A percentile compares a stretch with the other conserved stretches of the same genome.
Conservation (phyloP, 495 filamentous ascomycete genomes). For the Penicillium soppii region DNA sequence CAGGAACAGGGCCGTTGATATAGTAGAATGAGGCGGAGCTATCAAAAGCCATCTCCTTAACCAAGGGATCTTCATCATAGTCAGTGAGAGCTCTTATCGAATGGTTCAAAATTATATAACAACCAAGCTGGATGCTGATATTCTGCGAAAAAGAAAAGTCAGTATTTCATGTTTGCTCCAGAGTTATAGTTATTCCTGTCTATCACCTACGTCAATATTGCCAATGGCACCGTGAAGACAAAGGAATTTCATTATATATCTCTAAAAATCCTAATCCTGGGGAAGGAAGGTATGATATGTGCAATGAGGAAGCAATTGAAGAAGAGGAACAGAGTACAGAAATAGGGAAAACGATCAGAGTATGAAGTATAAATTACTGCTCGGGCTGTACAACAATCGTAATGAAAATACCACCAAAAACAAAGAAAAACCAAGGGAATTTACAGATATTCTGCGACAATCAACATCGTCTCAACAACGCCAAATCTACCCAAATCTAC, state of each 20-base stretch:
- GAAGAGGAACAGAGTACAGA: not conserved
- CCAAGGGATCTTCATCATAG: constrained; percentile 33
- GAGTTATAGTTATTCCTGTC: not conserved
- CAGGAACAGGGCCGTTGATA: constrained; percentile 44
- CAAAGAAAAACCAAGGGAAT: not conserved
- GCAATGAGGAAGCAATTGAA: not conserved
- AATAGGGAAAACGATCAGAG: not conserved
- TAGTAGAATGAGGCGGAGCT: constrained; percentile 45
- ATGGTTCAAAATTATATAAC: not conserved
- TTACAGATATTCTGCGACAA: constrained; percentile 3
- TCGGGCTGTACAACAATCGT: constrained; percentile 3
- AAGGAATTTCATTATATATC: constrained; percentile 23
- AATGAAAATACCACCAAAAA: not conserved
- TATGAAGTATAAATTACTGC: constrained; percentile 2
- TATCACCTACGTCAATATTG: constrained; percentile 28
- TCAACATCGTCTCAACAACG: not conserved
- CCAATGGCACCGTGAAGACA: constrained; percentile 35
- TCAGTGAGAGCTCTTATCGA: not conserved
- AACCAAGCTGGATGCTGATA: constrained; percentile 52
- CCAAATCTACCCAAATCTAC: too few relatives aligned
- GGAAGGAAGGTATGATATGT: not conserved
- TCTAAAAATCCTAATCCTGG: not conserved
- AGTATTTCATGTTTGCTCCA: not conserved
- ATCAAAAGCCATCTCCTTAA: constrained; percentile 43
- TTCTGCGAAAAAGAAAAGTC: constrained; percentile 33